A percentile compares a stretch with the other conserved stretches of the same genome.
phyloP scores from a whole-genome alignment of 768 basidiomycete species.

The Rubroboletus satanas region DNA sequence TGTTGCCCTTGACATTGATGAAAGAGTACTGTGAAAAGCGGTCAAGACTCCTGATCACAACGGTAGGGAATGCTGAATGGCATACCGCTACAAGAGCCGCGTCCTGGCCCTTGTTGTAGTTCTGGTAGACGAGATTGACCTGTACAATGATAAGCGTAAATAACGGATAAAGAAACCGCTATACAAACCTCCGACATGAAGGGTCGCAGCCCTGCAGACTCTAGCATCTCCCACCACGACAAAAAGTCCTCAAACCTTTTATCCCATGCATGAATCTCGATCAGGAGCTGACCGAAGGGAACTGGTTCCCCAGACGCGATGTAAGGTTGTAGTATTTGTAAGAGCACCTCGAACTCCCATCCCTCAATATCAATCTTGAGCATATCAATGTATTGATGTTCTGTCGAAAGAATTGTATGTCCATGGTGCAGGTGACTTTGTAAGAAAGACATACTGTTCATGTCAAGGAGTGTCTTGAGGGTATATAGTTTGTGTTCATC shows the following conservation, averaged over 20 bases:
- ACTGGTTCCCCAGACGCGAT: constrained; percentile 34
- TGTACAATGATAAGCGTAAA: constrained; percentile 20
- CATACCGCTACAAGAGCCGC: constrained; percentile 50
- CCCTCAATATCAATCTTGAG: constrained; percentile 49
- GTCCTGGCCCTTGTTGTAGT: constrained; percentile 46
- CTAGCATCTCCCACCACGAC: constrained; percentile 45
- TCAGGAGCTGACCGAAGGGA: constrained; percentile 46
- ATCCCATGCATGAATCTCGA: constrained; percentile 43
- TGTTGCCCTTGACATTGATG: constrained; percentile 48
- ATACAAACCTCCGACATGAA: constrained; percentile 41
- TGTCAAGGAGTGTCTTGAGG: constrained; percentile 42
- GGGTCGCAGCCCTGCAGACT: constrained; percentile 44
- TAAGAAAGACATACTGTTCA: constrained; percentile 35
- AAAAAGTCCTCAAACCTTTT: constrained; percentile 36
- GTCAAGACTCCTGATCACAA: constrained; percentile 1
- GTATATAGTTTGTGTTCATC: constrained; percentile 40
- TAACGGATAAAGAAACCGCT: background rate
- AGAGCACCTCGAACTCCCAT: constrained; percentile 44
- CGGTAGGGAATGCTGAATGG: background rate
- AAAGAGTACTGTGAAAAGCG: constrained; percentile 44
- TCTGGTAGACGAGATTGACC: constrained; percentile 57
- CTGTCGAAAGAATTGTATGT: constrained; percentile 12
- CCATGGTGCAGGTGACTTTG: background rate
- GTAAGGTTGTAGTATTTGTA: constrained; percentile 38
- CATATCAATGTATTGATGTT: constrained; percentile 38